Base-by-base conservation (phyloP, 2,329 filamentous ascomycete genomes). In the Whalleya microplaca region DNA sequence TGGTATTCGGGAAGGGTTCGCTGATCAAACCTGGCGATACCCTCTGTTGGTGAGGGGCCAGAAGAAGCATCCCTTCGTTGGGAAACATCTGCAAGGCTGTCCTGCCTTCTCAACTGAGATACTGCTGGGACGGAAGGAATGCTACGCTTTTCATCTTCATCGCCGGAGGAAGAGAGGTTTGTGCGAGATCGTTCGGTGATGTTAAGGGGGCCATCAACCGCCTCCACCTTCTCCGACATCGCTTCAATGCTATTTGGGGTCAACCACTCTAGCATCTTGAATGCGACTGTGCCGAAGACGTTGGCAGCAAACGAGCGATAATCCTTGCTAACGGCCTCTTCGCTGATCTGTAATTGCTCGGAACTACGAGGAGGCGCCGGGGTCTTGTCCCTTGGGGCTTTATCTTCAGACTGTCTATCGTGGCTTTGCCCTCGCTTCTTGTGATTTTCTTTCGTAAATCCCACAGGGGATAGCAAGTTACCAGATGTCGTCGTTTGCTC, bases 201-300 rank as follows among this genome's bases (percentile, higher is more conserved):
- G n/a, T 61, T 53, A 14, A 49, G 21, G 18, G 55, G 50, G 27
- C 42, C 54, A 19, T 55, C 55, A 3, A 56, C 53, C 1, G 60
- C 64, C 21, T 69, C 68, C 12, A 75, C 69, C 48, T 74, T 77
- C 16, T 75, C 66, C 0, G 76, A 74, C 72, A 85, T 78, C 9
- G 76, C 74, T 19, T 79, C 77, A 3, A 85, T 68, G n/a, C 78
- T 80, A 52, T 78, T 78, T 0, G 85, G 85, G 1, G 85, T 85
- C n/a, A 89, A 73, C 86, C 85, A 89, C 68, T 89, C 86, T 2
- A 89, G 66, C 84, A 89, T 89, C 65, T 86, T 88, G 70, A 89
- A 86, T 10, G 87, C 82, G 10, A 83, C 82, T 0, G 86, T 87
- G 6, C 81, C 84, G 64, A 89, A 88, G 7, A 88, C 75, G 60